Percentiles rank a stretch among this genome's conserved stretches.
These are phyloP conservation scores for Naegleria gruberi DNA, from an alignment of 208 protist species.

Conservation along the genomic window DNA sequence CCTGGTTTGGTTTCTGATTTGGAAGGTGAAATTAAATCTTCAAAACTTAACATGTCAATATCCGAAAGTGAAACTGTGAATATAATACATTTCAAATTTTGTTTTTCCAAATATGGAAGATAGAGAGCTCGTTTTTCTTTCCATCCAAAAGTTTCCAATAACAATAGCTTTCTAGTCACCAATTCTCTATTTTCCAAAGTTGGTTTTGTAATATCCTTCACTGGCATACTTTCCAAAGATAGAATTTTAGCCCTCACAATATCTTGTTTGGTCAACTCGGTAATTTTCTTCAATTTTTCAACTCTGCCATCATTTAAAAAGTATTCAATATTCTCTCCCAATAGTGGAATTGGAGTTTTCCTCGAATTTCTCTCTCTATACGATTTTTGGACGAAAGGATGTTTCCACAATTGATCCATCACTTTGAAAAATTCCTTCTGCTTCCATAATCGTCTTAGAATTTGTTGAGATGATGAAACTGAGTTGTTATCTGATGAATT, in stretches of 20 bases:
- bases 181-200: neutral
- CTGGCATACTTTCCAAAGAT: neutral
- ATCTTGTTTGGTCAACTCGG: neutral
- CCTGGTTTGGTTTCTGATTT: neutral
- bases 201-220: neutral
- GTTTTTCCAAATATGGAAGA: neutral
- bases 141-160: neutral
- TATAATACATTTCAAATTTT: neutral
- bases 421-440: neutral
- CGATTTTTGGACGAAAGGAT: neutral
- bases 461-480: neutral
- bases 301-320: neutral
- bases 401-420: neutral
- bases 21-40: neutral
- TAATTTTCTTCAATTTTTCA: neutral
- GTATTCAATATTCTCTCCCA: neutral
- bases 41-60: neutral
- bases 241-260: neutral
- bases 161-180: neutral
- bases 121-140: neutral
- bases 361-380: neutral
- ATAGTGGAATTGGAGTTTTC: neutral
- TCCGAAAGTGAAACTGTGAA: neutral
- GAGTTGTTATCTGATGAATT: no score
- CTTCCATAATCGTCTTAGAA: neutral